Conservation (phyloP, 495 filamentous ascomycete species). For the Aspergillus steynii region DNA sequence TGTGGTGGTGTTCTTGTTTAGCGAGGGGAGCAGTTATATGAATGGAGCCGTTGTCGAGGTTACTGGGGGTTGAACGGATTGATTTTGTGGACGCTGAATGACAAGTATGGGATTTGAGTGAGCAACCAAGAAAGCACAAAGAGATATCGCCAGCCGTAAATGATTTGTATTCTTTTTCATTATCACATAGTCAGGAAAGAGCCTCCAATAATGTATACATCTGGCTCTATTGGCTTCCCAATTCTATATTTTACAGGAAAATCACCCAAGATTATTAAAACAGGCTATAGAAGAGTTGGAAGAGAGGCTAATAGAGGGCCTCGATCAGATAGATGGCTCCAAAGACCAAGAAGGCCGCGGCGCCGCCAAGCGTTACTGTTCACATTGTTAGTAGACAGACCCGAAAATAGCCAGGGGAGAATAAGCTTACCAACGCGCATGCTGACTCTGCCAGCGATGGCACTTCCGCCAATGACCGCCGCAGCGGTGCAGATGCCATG, state of each 20-base stretch:
- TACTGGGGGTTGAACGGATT: slow-evolving; percentile 34
- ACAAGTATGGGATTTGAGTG: background rate
- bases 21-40: slow-evolving; percentile 50
- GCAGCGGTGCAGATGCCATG: slow-evolving; percentile 88
- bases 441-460: slow-evolving; percentile 91
- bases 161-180: background rate
- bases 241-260: slow-evolving; percentile 6
- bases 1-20: slow-evolving; percentile 54
- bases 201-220: slow-evolving; percentile 1
- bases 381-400: slow-evolving; percentile 21
- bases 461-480: slow-evolving; percentile 90
- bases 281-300: background rate
- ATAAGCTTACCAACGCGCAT: slow-evolving; percentile 87
- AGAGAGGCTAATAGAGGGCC: slow-evolving; percentile 56
- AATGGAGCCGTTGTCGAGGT: slow-evolving; percentile 57
- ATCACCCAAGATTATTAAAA: slow-evolving; percentile 2
- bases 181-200: background rate
- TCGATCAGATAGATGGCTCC: slow-evolving; percentile 89
- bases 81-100: slow-evolving; percentile 4
- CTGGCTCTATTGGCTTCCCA: background rate
- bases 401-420: background rate
- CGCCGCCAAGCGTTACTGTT: slow-evolving; percentile 90
- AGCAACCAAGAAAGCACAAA: background rate
- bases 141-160: background rate
- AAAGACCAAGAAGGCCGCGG: slow-evolving; percentile 87